phyloP scores from a whole-genome alignment of 129 eudicot species.

The Smallanthus sonchifolius region DNA sequence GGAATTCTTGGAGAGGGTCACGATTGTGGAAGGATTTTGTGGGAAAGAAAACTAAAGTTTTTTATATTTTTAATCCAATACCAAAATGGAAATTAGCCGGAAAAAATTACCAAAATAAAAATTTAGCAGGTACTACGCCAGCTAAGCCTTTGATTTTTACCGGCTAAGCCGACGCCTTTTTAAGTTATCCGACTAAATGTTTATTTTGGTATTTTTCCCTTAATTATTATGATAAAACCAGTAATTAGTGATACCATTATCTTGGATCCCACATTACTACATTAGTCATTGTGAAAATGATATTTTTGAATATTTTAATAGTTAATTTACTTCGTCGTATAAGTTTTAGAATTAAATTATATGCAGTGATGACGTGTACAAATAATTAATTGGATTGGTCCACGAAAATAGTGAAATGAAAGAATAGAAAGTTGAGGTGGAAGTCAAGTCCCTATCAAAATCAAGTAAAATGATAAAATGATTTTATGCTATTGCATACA shows the following conservation, averaged over 20 bases:
- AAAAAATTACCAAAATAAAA: no score
- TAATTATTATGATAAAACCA: not conserved
- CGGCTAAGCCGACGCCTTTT: no score
- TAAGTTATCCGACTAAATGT: no score
- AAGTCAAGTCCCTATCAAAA: slow-evolving; percentile 12
- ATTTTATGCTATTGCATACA: not conserved
- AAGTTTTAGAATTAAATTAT: not conserved
- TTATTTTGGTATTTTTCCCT: not conserved
- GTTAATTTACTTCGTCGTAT: not conserved
- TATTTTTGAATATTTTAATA: not conserved
- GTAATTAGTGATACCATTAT: not conserved
- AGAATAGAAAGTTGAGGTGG: not conserved
- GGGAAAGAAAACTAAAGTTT: no score
- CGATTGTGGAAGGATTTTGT: no score
- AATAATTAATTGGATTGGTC: slow-evolving; percentile 3
- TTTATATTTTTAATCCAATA: no score
- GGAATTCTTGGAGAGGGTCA: no score
- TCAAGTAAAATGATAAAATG: slow-evolving; percentile 15
- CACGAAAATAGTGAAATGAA: not conserved
- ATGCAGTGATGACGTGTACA: not conserved
- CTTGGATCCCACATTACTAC: slow-evolving; percentile 4
- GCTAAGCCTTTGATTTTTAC: no score
- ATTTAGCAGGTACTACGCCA: no score
- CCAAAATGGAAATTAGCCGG: no score
- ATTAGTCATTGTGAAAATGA: slow-evolving; percentile 13